These are phyloP conservation scores for Trichoderma sp. DNA, from an alignment of 2,329 filamentous ascomycete genomes.

Conservation along the genomic window DNA sequence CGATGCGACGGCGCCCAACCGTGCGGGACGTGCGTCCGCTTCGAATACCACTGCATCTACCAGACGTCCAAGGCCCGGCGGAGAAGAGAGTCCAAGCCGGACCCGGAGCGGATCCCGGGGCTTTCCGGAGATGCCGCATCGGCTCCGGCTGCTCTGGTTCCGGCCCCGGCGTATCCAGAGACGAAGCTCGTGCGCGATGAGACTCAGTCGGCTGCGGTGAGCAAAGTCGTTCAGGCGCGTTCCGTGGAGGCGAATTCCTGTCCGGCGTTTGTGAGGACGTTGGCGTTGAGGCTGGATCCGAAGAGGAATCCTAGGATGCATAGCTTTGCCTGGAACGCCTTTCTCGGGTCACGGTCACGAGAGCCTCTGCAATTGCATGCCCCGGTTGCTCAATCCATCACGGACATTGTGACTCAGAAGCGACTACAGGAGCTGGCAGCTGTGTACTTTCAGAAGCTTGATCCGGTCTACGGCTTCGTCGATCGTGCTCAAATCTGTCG, in stretches of 20 bases:
- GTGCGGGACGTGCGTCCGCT: slow-evolving; percentile 16
- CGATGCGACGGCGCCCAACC: slow-evolving; percentile 17
- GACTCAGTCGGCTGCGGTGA: neutral
- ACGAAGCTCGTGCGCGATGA: neutral
- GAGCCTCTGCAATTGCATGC: neutral
- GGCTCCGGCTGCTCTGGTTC: neutral
- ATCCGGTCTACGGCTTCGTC: slow-evolving; percentile 9
- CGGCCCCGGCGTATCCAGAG: neutral
- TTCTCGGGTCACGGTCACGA: slow-evolving; percentile 16
- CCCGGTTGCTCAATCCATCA: neutral
- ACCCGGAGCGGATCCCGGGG: neutral
- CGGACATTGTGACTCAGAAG: neutral
- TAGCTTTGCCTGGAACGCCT: slow-evolving; percentile 20
- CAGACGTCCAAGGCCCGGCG: neutral
- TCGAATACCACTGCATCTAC: slow-evolving; percentile 17
- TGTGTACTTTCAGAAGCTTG: neutral
- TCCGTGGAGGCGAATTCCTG: slow-evolving; percentile 20
- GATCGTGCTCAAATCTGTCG: neutral
- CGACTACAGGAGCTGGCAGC: neutral
- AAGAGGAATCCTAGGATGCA: slow-evolving; percentile 14
- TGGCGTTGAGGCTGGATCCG: slow-evolving; percentile 7
- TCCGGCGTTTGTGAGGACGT: slow-evolving; percentile 6
- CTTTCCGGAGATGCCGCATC: neutral
- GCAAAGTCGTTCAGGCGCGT: neutral
- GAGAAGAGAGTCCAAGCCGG: neutral